phyloP scores from a whole-genome alignment of 495 filamentous ascomycete species.

The Lichina pygmaea region DNA sequence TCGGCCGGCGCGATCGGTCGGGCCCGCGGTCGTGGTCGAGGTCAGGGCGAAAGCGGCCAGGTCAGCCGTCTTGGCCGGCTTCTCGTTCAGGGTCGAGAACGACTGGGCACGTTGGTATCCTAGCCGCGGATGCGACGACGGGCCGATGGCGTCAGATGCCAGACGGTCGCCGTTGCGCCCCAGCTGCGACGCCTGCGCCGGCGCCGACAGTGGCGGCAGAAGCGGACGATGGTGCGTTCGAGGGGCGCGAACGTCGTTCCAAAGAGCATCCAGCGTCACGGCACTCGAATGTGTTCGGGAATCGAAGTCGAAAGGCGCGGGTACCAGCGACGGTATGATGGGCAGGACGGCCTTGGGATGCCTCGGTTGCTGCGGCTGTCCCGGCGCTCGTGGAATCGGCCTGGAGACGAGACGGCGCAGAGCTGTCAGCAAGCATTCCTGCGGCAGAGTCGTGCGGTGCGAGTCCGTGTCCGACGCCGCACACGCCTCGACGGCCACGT shows the following conservation, averaged over 20 bases:
- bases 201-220: neutral
- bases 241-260: no score
- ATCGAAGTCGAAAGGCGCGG: neutral
- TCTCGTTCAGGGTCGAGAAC: slow-evolving; percentile 32
- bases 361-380: neutral
- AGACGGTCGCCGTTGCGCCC: neutral
- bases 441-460: neutral
- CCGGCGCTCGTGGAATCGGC: neutral
- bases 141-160: neutral
- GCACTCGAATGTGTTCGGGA: neutral
- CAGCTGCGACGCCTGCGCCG: neutral
- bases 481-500: neutral
- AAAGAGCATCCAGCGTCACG: neutral
- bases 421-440: neutral
- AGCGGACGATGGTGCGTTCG: no score
- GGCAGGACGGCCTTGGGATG: no score
- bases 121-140: slow-evolving; percentile 4
- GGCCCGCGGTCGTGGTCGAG: neutral
- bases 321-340: no score
- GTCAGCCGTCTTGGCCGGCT: slow-evolving; percentile 19
- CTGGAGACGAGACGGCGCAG: neutral
- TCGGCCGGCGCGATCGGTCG: slow-evolving; percentile 43
- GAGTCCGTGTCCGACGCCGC: neutral
- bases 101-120: slow-evolving; percentile 29
- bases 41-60: slow-evolving; percentile 44